A percentile compares a stretch with the other conserved stretches of the same genome.
Conservation (phyloP, 2,329 filamentous ascomycete genomes). For the Aspergillus piperis region DNA sequence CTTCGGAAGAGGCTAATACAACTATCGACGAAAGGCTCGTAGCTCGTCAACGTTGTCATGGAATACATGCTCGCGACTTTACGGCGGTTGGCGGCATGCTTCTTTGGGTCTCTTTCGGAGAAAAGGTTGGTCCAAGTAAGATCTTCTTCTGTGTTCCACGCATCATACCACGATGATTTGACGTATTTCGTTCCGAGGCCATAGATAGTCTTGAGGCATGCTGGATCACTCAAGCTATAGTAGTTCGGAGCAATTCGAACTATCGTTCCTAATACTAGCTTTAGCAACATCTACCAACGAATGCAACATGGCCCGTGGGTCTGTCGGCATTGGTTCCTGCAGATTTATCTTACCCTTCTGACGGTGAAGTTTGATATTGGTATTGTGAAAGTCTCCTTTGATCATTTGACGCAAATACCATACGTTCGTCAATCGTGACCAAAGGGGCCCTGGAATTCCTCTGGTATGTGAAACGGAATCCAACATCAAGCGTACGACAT, state of each 20-base stretch:
- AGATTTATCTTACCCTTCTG: too few species aligned
- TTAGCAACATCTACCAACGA: too few species aligned
- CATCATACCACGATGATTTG: constrained; percentile 42
- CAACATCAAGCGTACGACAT: too few species aligned
- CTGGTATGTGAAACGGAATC: too few species aligned
- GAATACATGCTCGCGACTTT: constrained; percentile 41
- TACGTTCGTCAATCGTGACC: constrained; percentile 46
- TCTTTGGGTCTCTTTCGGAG: too few species aligned
- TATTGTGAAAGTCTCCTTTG: constrained; percentile 40
- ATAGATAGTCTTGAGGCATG: constrained; percentile 47
- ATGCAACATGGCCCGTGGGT: too few species aligned
- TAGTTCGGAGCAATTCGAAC: constrained; percentile 52
- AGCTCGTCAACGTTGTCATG: constrained; percentile 52
- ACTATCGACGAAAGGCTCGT: constrained; percentile 53
- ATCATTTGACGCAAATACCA: constrained; percentile 47
- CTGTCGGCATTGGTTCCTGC: too few species aligned
- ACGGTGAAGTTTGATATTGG: constrained; percentile 47
- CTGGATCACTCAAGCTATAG: constrained; percentile 49
- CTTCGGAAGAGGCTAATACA: constrained; percentile 47
- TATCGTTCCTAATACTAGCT: too few species aligned
- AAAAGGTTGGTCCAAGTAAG: too few species aligned
- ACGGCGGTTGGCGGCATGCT: too few species aligned
- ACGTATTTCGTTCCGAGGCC: constrained; percentile 42
- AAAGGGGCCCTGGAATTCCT: constrained; percentile 48
- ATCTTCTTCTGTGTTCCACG: constrained; percentile 28